phyloP scores from a whole-genome alignment of 805 yeast species.

The Hermanozyma aechmeae region DNA sequence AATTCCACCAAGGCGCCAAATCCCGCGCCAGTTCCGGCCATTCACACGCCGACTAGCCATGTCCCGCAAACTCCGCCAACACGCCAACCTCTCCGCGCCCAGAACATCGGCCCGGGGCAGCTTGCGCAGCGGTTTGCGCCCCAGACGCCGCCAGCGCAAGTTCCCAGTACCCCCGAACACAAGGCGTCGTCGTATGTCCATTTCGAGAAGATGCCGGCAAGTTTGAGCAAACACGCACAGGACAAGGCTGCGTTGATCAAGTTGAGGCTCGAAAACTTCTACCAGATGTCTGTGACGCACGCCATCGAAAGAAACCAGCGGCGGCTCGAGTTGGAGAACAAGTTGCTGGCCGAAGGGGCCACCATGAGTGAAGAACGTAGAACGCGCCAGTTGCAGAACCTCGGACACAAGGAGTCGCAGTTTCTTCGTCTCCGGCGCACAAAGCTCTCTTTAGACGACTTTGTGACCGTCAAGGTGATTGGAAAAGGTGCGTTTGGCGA shows the following conservation, averaged over 20 bases:
- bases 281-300: constrained; percentile 76
- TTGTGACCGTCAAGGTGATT: not conserved
- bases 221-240: constrained; percentile 62
- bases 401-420: constrained; percentile 85
- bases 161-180: no score
- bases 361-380: constrained; percentile 70
- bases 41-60: not conserved
- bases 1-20: not conserved
- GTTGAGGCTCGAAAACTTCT: constrained; percentile 73
- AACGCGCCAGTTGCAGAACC: constrained; percentile 66
- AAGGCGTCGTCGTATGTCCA: constrained; percentile 40
- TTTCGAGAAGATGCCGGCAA: constrained; percentile 77
- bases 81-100: not conserved
- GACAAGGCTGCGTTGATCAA: constrained; percentile 82
- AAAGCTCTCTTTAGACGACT: constrained; percentile 7
- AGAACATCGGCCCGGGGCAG: not conserved
- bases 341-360: constrained; percentile 52
- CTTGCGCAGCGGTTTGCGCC: no score
- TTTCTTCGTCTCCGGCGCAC: constrained; percentile 81
- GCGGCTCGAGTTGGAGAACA: constrained; percentile 74
- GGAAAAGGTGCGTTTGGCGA: constrained; percentile 99
- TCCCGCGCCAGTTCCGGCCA: not conserved
- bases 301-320: constrained; percentile 96
- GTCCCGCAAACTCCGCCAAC: not conserved
- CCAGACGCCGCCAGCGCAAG: no score